Evolutionary conservation across 192 early-diverging fungal species (phyloP).

Genomic region (Backusella luteola): DNA sequence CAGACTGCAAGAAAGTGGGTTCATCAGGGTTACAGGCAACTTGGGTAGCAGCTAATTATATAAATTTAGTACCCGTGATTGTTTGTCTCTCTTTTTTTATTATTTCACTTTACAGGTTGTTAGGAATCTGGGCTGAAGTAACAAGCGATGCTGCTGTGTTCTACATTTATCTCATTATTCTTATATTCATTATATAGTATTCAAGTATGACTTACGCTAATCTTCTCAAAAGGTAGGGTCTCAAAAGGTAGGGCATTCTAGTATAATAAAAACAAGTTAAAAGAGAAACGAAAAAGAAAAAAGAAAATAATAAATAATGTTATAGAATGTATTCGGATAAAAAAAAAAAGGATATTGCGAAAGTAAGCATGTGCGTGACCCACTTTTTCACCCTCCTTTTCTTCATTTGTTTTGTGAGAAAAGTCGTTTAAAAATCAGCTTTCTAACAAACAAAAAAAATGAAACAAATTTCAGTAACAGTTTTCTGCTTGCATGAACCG

Average conservation of each 20-base stretch:
- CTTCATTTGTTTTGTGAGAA: not conserved
- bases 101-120: not conserved
- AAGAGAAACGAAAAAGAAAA: not conserved
- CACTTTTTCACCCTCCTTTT: not conserved
- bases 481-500: not conserved
- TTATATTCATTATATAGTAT: no score
- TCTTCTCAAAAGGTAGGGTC: not conserved
- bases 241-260: not conserved
- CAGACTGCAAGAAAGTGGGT: slow-evolving; percentile 68
- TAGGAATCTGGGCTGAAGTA: not conserved
- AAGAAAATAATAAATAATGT: not conserved
- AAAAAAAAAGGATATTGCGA: not conserved
- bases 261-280: not conserved
- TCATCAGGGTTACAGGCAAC: slow-evolving; percentile 64
- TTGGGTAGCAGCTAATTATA: slow-evolving; percentile 42
- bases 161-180: not conserved
- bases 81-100: not conserved
- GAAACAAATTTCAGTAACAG: not conserved
- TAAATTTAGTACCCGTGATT: not conserved
- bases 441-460: not conserved
- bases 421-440: not conserved
- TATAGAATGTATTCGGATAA: not conserved
- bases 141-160: not conserved
- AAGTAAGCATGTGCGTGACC: not conserved
- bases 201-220: not conserved